Base-by-base conservation (phyloP, 805 yeast genomes). In the Teunomyces stri region DNA sequence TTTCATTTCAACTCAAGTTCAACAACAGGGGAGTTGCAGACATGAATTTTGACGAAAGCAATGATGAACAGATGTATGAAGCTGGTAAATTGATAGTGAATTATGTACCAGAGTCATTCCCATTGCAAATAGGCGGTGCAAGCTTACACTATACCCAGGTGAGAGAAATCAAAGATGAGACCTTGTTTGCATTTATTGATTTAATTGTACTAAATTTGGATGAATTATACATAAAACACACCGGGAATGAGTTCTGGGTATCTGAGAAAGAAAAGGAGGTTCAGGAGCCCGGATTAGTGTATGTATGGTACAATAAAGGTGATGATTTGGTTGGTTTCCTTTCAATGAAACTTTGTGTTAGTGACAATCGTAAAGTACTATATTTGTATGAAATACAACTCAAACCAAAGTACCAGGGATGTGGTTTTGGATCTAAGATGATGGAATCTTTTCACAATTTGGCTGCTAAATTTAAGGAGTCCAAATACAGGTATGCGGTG, bases 361-460 rank as follows among this genome's bases (percentile, higher is more conserved):
- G 78, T 43, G 64, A 66, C 25, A 72, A 60, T 7, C 51, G 54
- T 4, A 50, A 56, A 6, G 75, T 74, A 12, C 47, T 82, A 6
- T 82, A 81, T 52, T 63, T 82, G 7, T 82, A 79, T 52, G 87
- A 82, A 56, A 76, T 82, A 31, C 87, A 82, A 46, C 60, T 82
- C 0, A 27, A 47, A 1, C 65, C 68, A 1, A 12, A 42, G 9
- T 67, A 51, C 47, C 78, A 79, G 42, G 62, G 64, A 1, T 31
- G 40, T 2, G 54, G 61, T 6, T 22, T 74, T 0, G 87, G 87
- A 0, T 41, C 70, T 0, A 13, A 13, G 9, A 51, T 81, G n/a
- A 61, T 82, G 47, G 22, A 33, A 0, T 13, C 47, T 0, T 65
- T 80, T 29, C 78, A 77, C 42, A 11, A 41, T 0, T 47, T 74